These are phyloP conservation scores for Eutrema yunnanense DNA, from an alignment of 345 rosid species.

Conservation along the genomic window DNA sequence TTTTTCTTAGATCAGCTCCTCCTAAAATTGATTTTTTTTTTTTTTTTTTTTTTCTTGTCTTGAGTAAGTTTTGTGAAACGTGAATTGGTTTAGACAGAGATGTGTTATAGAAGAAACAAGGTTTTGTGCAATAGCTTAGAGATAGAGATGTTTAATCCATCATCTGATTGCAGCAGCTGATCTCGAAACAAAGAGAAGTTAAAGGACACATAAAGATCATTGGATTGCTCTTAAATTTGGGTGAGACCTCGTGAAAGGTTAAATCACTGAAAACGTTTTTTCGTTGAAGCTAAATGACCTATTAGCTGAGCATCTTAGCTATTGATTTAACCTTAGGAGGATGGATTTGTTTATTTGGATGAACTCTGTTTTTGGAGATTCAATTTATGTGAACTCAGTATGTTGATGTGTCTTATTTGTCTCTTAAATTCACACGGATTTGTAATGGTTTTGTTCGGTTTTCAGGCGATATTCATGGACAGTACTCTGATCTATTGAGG, in stretches of 20 bases:
- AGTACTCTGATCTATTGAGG: slow-evolving; percentile 77
- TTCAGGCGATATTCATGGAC: slow-evolving; percentile 94
- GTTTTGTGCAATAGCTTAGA: slow-evolving; percentile 15
- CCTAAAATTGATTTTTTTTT: background rate
- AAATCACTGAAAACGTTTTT: background rate
- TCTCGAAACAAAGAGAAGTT: slow-evolving; percentile 21
- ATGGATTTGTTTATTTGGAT: background rate
- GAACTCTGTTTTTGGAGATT: background rate
- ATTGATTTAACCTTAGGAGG: slow-evolving; percentile 13
- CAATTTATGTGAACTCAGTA: background rate
- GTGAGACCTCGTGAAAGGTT: slow-evolving; percentile 19
- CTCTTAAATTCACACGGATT: background rate
- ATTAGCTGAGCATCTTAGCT: background rate
- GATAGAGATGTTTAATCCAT: slow-evolving; percentile 25
- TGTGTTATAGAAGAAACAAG: background rate
- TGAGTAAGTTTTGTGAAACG: background rate
- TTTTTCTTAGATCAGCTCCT: slow-evolving; percentile 13
- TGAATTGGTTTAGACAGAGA: slow-evolving; percentile 22
- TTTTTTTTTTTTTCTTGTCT: background rate
- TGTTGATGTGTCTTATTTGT: background rate
- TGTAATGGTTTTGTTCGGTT: slow-evolving; percentile 7
- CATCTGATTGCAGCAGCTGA: slow-evolving; percentile 33
- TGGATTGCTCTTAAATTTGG: slow-evolving; percentile 23
- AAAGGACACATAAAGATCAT: slow-evolving; percentile 24
- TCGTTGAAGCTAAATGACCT: background rate